phyloP scores from a whole-genome alignment of 495 filamentous ascomycete species.

The Penicillium pancosmium region DNA sequence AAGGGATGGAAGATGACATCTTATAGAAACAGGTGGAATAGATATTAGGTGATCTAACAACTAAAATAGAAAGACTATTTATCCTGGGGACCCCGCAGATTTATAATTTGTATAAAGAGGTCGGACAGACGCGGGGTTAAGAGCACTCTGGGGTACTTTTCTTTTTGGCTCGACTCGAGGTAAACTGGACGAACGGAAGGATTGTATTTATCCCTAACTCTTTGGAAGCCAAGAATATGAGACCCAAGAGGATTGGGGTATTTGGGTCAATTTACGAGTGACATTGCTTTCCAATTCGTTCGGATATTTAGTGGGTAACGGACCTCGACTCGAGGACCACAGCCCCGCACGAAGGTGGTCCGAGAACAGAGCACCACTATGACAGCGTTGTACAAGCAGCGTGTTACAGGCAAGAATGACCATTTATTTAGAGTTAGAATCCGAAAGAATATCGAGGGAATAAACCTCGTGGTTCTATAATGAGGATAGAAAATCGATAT shows the following conservation, averaged over 20 bases:
- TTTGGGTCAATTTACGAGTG: background rate
- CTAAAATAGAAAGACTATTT: background rate
- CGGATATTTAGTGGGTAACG: background rate
- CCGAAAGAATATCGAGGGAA: background rate
- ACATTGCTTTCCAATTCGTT: background rate
- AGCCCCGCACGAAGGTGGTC: constrained; percentile 10
- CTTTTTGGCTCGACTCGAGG: background rate
- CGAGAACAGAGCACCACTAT: background rate
- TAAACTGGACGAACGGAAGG: background rate
- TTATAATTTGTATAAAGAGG: background rate
- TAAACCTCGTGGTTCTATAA: background rate
- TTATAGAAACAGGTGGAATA: background rate
- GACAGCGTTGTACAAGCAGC: background rate
- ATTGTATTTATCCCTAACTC: background rate
- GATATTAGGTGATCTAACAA: background rate
- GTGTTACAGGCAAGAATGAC: no score
- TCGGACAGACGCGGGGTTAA: background rate
- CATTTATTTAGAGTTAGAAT: no score
- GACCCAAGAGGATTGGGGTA: background rate
- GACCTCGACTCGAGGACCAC: constrained; percentile 14
- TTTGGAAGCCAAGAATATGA: background rate
- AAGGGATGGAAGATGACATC: constrained; percentile 14
- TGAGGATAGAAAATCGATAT: background rate
- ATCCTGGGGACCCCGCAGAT: background rate
- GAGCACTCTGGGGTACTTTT: background rate